Evolutionary conservation across 2,329 filamentous ascomycete species (phyloP), one percentile per base, ranked within the genome.

Genomic region (Emergomyces africanus): DNA sequence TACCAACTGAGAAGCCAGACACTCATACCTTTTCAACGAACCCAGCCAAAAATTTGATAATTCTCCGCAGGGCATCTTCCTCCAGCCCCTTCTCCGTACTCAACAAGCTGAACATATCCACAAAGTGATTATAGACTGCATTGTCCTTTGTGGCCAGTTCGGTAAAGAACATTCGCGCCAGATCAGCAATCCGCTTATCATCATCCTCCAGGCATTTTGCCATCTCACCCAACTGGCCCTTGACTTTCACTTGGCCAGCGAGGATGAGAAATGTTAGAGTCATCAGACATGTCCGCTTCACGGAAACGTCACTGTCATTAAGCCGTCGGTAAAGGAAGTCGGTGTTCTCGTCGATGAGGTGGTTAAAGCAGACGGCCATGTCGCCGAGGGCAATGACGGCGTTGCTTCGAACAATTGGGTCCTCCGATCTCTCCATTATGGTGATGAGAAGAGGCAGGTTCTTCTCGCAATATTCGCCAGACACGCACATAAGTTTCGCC

Each of bases 341-440:
- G 0, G 94, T 99, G 73, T 99, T 97, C 75, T 99, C 95, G 69
- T 99, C 95, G 66, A 99, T 96, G 55, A 99, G 83, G 69, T 99
- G 94, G 70, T 99, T 99, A 81, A 99, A 99, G 81, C 91, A 96
- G 25, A 99, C 94, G 0, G 95, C 95, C 94, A 99, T 99, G 70
- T 99, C 94, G 44, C 94, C 94, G 0, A 99, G 83, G 0, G 94
- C 92, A 66, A 99, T 95, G 20, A 99, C 95, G 10, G 95, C 89
- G 70, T 99, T 99, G 67, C 89, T 95, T 57, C 94, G 86, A 44
- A 95, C 92, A 20, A 91, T 95, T 1, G 95, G 88, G 67, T 96
- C 90, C 37, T 89, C 83, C 1, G 90, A 96, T 35, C 90, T 86
- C 75, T 99, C 94, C 79, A 99, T 91, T 67, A 99, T 97, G 18